Evolutionary conservation across 2,329 filamentous ascomycete species (phyloP), one percentile per base, ranked within the genome.

Genomic region (Penicillium sp.): DNA sequence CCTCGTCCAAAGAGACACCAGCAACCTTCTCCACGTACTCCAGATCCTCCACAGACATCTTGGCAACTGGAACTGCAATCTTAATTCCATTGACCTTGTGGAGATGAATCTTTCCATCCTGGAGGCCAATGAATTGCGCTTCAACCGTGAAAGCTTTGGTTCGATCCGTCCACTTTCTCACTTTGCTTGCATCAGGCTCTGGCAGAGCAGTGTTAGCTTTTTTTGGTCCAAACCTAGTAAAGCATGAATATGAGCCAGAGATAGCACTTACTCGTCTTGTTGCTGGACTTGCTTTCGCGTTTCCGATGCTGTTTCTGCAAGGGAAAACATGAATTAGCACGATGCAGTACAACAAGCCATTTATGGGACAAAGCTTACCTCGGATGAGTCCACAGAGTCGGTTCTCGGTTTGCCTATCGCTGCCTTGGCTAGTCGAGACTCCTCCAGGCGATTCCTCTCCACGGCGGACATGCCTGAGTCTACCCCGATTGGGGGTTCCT

Each of bases 81-180:
- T 97, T 97, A 66, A 99, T 92, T 33, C 94, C 94, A 70, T 99
- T 99, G 76, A 91, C 83, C 78, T 99, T 99, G 79, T 99, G 94
- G 19, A 99, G 81, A 74, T 99, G 95, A 62, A 99, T 95, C 75
- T 97, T 97, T 60, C 92, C 91, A 70, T 97, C 94, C 71, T 91
- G 91, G 48, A 97, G 83, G 24, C 92, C 93, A 48, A 99, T 85
- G 69, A 97, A 99, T 71, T 99, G 91, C 14, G 94, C 94, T 63
- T 97, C 94, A 51, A 99, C 94, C 65, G 91, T 97, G 77, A 99
- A 99, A 1, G 92, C 93, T 66, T 93, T 94, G 31, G 91, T 91
- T 63, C 94, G 86, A 75, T 99, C 94, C 28, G 92, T 96, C 94
- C 94, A 99, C 2, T 88, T 92, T 60, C 94, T 87, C 28, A 95